Evolutionary conservation across 305 asterid species (phyloP).

Genomic region (Solanum chacoense): DNA sequence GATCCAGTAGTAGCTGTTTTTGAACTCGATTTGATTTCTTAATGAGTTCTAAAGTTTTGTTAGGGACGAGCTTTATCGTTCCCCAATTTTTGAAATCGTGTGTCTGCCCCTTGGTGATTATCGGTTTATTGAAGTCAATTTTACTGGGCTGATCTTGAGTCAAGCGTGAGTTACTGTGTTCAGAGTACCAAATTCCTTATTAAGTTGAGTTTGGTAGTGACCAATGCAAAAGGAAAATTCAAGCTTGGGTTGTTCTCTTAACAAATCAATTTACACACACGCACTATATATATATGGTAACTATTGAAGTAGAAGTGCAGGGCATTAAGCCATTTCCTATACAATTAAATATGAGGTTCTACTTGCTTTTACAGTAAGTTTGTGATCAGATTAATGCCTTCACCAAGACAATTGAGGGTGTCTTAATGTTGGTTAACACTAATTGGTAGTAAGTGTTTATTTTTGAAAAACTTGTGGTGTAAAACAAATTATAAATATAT

Average conservation of each 20-base stretch:
- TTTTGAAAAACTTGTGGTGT: background rate
- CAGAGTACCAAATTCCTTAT: background rate
- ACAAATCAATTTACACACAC: background rate
- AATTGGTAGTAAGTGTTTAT: background rate
- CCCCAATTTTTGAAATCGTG: background rate
- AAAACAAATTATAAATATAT: background rate
- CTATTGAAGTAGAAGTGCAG: background rate
- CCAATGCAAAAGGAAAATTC: background rate
- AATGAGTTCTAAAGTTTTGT: background rate
- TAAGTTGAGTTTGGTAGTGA: background rate
- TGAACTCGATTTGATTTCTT: background rate
- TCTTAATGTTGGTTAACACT: background rate
- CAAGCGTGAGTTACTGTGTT: background rate
- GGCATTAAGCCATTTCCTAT: background rate
- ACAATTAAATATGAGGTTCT: background rate
- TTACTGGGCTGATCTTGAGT: background rate
- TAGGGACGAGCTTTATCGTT: background rate
- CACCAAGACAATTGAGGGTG: background rate
- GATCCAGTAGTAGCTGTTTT: background rate
- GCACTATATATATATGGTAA: background rate
- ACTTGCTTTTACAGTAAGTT: background rate
- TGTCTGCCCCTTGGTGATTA: background rate
- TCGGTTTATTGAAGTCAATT: background rate
- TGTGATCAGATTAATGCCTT: background rate
- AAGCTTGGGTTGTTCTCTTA: background rate